Percentiles rank a stretch among this genome's conserved stretches.
Evolutionary conservation across 495 filamentous ascomycete species (phyloP).

Genomic region (Lentithecium fluviatile): DNA sequence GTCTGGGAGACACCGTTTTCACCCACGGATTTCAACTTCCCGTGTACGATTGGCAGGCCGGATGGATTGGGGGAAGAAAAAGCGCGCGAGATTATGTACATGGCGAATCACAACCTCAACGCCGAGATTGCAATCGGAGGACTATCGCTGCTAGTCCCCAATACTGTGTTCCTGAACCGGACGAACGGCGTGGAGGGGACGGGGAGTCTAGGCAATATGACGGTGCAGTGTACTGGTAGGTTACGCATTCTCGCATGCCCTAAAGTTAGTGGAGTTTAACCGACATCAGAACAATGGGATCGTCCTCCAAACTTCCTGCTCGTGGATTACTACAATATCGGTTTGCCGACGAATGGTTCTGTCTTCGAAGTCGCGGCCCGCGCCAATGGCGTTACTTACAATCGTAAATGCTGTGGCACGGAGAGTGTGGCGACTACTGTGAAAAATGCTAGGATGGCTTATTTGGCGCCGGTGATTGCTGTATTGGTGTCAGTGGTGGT

Average conservation of each 20-base stretch:
- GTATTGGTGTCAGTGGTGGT: constrained; percentile 5
- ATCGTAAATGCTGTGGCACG: constrained; percentile 68
- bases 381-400: constrained; percentile 83
- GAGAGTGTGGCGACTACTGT: constrained; percentile 9
- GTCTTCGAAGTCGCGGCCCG: constrained; percentile 88
- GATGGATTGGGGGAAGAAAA: constrained; percentile 56
- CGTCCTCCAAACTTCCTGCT: constrained; percentile 81
- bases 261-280: too few relatives aligned
- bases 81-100: constrained; percentile 66
- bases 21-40: constrained; percentile 58
- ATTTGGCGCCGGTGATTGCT: constrained; percentile 6
- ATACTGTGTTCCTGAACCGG: constrained; percentile 59
- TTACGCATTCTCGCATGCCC: constrained; percentile 9
- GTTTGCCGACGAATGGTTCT: constrained; percentile 63
- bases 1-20: constrained; percentile 69
- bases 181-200: constrained; percentile 67
- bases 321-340: constrained; percentile 84
- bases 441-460: background rate
- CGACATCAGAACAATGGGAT: too few relatives aligned
- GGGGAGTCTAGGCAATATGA: constrained; percentile 71
- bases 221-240: constrained; percentile 65
- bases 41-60: constrained; percentile 59
- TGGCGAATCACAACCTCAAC: constrained; percentile 93
- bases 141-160: constrained; percentile 67
- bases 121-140: constrained; percentile 63